phyloP scores from a whole-genome alignment of 306 rosid species.

The Hippophae gyantsensis region DNA sequence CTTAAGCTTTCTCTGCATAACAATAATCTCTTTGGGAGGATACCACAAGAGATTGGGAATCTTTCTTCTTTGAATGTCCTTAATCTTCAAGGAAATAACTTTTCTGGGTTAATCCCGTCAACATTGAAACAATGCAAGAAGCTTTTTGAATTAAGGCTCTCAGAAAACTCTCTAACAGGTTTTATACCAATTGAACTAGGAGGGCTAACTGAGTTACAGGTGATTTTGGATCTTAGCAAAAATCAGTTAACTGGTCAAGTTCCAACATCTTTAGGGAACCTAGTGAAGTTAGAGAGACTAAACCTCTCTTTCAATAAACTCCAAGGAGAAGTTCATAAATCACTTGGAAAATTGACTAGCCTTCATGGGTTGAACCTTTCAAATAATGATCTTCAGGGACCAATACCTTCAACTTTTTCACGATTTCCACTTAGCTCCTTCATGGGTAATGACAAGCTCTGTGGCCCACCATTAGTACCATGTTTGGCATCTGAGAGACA shows the following conservation, averaged over 20 bases:
- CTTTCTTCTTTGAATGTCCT: slow-evolving; percentile 76
- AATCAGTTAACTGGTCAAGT: slow-evolving; percentile 57
- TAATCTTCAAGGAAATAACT: slow-evolving; percentile 51
- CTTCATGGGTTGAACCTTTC: slow-evolving; percentile 73
- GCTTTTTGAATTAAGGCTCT: slow-evolving; percentile 75
- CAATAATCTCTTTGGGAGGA: slow-evolving; percentile 65
- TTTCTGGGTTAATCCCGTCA: slow-evolving; percentile 66
- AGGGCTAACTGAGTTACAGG: slow-evolving; percentile 64
- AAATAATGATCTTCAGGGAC: slow-evolving; percentile 57
- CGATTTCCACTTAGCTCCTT: slow-evolving; percentile 69
- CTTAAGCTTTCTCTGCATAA: slow-evolving; percentile 67
- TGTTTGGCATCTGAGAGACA: slow-evolving; percentile 39
- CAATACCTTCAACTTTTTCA: slow-evolving; percentile 58
- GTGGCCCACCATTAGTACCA: slow-evolving; percentile 57
- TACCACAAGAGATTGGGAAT: slow-evolving; percentile 77
- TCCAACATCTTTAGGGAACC: slow-evolving; percentile 63
- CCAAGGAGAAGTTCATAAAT: slow-evolving; percentile 48
- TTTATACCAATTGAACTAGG: slow-evolving; percentile 61
- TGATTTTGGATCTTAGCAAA: slow-evolving; percentile 62
- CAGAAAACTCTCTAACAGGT: slow-evolving; percentile 59
- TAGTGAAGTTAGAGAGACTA: slow-evolving; percentile 75
- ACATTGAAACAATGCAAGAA: slow-evolving; percentile 54
- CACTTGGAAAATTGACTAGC: slow-evolving; percentile 75
- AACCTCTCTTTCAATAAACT: slow-evolving; percentile 71
- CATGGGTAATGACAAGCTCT: slow-evolving; percentile 44